A percentile compares a stretch with the other conserved stretches of the same genome.
Conservation (phyloP, 2,329 filamentous ascomycete species). For the Ceratocystis diversiconidia region DNA sequence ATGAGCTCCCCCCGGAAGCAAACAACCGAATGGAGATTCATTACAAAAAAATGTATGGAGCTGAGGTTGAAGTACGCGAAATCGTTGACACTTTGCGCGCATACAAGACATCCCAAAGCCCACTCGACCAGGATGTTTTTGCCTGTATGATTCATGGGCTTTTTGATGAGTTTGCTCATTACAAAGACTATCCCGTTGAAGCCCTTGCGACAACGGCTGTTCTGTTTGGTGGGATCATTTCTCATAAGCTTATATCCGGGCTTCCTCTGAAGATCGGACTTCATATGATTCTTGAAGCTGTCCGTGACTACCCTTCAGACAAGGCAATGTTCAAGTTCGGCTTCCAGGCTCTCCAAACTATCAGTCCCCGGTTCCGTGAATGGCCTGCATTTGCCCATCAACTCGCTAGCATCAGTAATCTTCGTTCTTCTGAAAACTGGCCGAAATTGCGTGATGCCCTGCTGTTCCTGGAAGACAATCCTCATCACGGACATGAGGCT, state of each 20-base stretch:
- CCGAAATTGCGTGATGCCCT: constrained; percentile 34
- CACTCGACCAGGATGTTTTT: constrained; percentile 83
- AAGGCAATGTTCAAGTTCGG: constrained; percentile 98
- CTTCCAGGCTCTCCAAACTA: constrained; percentile 81
- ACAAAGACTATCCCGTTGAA: constrained; percentile 89
- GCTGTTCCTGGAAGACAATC: constrained; percentile 9
- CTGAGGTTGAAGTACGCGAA: constrained; percentile 71
- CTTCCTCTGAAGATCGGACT: constrained; percentile 87
- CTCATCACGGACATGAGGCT: not conserved
- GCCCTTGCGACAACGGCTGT: constrained; percentile 91
- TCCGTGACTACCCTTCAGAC: constrained; percentile 68
- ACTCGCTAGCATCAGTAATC: constrained; percentile 63
- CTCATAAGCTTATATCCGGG: constrained; percentile 78
- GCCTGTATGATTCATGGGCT: constrained; percentile 97
- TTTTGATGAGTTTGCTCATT: constrained; percentile 94
- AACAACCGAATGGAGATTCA: constrained; percentile 92
- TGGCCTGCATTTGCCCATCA: constrained; percentile 93
- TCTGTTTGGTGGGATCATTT: constrained; percentile 91
- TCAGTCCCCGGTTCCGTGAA: constrained; percentile 68
- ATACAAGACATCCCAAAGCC: constrained; percentile 77
- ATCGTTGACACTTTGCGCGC: constrained; percentile 72
- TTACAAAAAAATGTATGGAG: constrained; percentile 95
- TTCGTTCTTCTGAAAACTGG: constrained; percentile 75
- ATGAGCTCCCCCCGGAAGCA: constrained; percentile 61
- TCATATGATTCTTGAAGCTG: constrained; percentile 94